phyloP scores from a whole-genome alignment of 805 yeast species.

The Grigorovia yakushimaensis region DNA sequence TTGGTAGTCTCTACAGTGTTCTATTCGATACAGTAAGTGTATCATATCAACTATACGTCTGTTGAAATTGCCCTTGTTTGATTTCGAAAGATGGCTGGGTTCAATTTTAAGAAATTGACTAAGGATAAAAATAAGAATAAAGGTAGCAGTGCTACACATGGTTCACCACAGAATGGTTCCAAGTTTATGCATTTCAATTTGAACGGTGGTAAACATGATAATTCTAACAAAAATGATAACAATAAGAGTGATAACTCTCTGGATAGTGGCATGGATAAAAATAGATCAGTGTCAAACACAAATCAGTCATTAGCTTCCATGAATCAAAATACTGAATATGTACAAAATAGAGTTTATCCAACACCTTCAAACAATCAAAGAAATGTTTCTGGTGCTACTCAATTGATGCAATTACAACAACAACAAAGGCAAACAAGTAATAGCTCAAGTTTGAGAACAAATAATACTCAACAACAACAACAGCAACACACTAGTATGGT shows the following conservation, averaged over 20 bases:
- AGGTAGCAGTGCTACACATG: constrained; percentile 1
- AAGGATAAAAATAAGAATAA: constrained; percentile 21
- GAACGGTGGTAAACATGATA: not conserved
- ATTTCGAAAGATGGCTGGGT: constrained; percentile 38
- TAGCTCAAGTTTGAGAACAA: not conserved
- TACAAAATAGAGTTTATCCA: constrained; percentile 12
- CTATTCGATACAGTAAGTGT: too few relatives aligned
- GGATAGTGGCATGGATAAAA: too few relatives aligned
- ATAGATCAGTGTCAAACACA: not conserved
- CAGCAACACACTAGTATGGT: not conserved
- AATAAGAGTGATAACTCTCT: not conserved
- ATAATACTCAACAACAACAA: not conserved
- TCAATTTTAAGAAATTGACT: constrained; percentile 43
- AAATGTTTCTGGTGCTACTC: constrained; percentile 24
- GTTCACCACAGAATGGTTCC: constrained; percentile 8
- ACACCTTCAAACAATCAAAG: constrained; percentile 24
- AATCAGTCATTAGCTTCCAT: not conserved
- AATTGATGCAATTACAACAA: constrained; percentile 4
- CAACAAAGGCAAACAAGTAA: constrained; percentile 1
- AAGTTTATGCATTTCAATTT: constrained; percentile 6
- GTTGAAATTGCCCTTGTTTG: too few relatives aligned
- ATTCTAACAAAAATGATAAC: not conserved
- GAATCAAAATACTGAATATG: not conserved
- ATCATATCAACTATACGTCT: too few relatives aligned
- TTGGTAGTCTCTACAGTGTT: too few relatives aligned